Percentiles rank a stretch among this genome's conserved stretches.
phyloP scores from a whole-genome alignment of 768 basidiomycete genomes.

The Scleroderma bovista region DNA sequence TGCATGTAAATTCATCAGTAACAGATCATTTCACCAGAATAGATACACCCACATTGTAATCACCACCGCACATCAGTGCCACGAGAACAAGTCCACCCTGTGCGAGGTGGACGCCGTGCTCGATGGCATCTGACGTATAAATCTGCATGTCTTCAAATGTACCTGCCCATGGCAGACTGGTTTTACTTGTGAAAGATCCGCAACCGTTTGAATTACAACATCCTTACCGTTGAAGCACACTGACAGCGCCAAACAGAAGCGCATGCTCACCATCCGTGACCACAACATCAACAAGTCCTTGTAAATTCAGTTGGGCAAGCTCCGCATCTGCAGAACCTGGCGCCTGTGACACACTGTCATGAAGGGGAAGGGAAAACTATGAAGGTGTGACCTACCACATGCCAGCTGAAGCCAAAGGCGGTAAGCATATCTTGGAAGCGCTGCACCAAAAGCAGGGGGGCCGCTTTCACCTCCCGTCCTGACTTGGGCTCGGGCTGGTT shows the following conservation, averaged over 20 bases:
- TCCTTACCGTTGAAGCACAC: conserved; percentile 1
- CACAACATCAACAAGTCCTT: background rate
- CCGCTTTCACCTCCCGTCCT: background rate
- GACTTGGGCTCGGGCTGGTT: conserved; percentile 38
- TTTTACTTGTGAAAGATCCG: too few species aligned
- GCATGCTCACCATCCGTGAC: background rate
- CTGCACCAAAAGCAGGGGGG: conserved; percentile 4
- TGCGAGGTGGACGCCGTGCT: background rate
- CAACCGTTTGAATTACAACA: too few species aligned
- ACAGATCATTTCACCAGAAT: background rate
- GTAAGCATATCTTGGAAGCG: conserved; percentile 29
- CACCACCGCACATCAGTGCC: background rate
- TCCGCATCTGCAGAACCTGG: conserved; percentile 3
- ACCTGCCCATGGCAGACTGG: background rate
- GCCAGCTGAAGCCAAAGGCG: conserved; percentile 37
- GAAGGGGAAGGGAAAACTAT: background rate
- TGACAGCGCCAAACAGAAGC: background rate
- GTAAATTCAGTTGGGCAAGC: background rate
- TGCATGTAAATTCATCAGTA: too few species aligned
- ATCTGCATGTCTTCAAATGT: too few species aligned
- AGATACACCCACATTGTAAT: background rate
- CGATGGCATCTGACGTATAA: too few species aligned
- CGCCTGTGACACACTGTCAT: background rate
- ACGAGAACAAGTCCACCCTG: background rate
- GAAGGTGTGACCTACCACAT: conserved; percentile 18